Conservation (phyloP, 108 stramenopile genomes). For the Skeletonema costatum region DNA sequence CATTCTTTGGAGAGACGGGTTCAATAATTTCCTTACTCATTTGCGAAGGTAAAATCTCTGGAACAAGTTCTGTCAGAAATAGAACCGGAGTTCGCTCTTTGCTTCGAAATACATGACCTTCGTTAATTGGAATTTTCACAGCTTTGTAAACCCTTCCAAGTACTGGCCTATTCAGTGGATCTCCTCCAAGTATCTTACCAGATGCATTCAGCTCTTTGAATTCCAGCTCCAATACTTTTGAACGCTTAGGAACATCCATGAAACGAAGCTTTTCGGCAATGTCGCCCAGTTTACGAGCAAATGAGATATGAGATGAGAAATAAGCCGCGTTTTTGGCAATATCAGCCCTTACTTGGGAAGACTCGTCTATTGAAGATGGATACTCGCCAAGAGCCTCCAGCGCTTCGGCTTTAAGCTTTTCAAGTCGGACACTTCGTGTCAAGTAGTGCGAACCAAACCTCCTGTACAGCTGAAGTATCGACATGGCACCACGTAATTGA, state of each 20-base stretch:
- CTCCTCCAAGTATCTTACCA: slow-evolving; percentile 76
- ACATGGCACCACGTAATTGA: slow-evolving; percentile 61
- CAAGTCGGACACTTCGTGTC: slow-evolving; percentile 68
- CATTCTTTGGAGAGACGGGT: not conserved
- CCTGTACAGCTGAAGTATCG: slow-evolving; percentile 62
- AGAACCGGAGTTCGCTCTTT: slow-evolving; percentile 89
- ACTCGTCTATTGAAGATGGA: slow-evolving; percentile 29
- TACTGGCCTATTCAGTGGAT: slow-evolving; percentile 68
- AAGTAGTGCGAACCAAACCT: slow-evolving; percentile 57
- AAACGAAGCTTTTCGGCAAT: slow-evolving; percentile 81
- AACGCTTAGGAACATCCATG: slow-evolving; percentile 62
- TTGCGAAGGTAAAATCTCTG: slow-evolving; percentile 17
- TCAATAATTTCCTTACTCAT: slow-evolving; percentile 7
- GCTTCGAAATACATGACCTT: slow-evolving; percentile 91
- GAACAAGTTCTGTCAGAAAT: slow-evolving; percentile 67
- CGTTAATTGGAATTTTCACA: slow-evolving; percentile 69
- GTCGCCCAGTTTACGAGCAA: slow-evolving; percentile 79
- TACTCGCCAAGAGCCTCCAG: slow-evolving; percentile 34
- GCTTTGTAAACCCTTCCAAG: slow-evolving; percentile 49
- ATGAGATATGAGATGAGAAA: slow-evolving; percentile 77
- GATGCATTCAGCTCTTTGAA: slow-evolving; percentile 70
- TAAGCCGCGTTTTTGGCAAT: slow-evolving; percentile 86
- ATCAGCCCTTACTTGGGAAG: slow-evolving; percentile 50
- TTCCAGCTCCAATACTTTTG: slow-evolving; percentile 50
- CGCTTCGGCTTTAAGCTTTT: slow-evolving; percentile 49